A percentile compares a stretch with the other conserved stretches of the same genome.
These are phyloP conservation scores for Aspergillus fumigatus DNA, from an alignment of 2,329 filamentous ascomycete genomes.

Conservation along the genomic window DNA sequence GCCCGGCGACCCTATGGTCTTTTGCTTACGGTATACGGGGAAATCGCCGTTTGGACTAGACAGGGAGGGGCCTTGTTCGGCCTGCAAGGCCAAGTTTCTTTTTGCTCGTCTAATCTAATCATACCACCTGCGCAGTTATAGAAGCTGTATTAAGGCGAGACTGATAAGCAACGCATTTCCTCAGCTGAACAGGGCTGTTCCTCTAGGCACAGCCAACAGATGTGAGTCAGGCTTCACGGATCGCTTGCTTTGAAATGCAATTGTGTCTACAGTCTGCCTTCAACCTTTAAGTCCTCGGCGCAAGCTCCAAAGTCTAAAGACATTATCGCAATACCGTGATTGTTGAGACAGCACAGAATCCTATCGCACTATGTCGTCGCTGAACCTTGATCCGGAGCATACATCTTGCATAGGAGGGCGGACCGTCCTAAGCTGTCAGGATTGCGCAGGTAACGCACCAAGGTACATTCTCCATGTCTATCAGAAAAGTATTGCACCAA, in stretches of 20 bases:
- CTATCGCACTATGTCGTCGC: conserved; percentile 1
- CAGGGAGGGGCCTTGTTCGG: conserved; percentile 16
- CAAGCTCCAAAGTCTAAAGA: background rate
- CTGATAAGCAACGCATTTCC: background rate
- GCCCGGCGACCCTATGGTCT: conserved; percentile 8
- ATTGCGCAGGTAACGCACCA: conserved; percentile 35
- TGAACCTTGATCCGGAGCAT: conserved; percentile 29
- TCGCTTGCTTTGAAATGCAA: background rate
- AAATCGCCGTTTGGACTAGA: conserved; percentile 9
- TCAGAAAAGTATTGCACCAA: background rate
- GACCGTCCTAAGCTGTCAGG: conserved; percentile 31
- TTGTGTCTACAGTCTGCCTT: background rate
- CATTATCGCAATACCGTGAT: background rate
- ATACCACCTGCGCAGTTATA: background rate
- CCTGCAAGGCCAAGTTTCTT: conserved; percentile 4
- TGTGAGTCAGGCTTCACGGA: background rate
- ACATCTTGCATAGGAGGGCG: conserved; percentile 31
- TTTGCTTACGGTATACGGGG: conserved; percentile 6
- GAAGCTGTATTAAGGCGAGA: background rate
- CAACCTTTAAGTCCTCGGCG: background rate
- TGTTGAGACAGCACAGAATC: background rate
- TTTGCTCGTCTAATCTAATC: conserved; percentile 3
- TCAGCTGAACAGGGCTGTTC: background rate
- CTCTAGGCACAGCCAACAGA: background rate
- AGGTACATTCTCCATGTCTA: conserved; percentile 21